A percentile compares a stretch with the other conserved stretches of the same genome.
Evolutionary conservation across 305 asterid genomes (phyloP).

Genomic region (Vinca major): DNA sequence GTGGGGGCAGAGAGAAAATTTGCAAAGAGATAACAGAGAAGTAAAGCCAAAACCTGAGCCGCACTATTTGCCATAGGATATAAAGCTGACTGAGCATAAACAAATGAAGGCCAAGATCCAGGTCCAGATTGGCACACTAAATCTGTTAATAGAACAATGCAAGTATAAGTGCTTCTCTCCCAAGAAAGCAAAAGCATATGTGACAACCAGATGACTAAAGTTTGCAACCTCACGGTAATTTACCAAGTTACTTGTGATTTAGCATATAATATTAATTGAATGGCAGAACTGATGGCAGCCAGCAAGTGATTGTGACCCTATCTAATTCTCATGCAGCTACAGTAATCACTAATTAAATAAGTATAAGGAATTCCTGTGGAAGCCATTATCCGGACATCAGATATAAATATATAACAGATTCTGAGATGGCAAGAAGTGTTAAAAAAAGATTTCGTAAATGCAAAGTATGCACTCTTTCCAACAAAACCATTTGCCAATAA

Average conservation of each 20-base stretch:
- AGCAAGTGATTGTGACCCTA: not conserved
- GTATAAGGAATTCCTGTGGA: not conserved
- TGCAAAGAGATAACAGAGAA: conserved; percentile 43
- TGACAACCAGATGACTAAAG: conserved; percentile 3
- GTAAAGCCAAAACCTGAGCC: conserved; percentile 65
- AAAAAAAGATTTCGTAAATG: not conserved
- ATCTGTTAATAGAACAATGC: conserved; percentile 47
- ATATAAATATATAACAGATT: not conserved
- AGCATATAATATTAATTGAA: not conserved
- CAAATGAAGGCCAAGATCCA: conserved; percentile 86
- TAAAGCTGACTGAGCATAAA: conserved; percentile 82
- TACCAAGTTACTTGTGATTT: not conserved
- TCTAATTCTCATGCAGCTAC: not conserved
- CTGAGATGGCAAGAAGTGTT: not conserved
- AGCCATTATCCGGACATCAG: not conserved
- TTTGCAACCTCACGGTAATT: not conserved
- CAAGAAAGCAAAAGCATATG: conserved; percentile 9
- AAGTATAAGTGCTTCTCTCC: conserved; percentile 14
- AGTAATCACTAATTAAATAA: not conserved
- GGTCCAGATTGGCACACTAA: conserved; percentile 99
- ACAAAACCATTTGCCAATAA: not conserved
- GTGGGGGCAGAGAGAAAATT: conserved; percentile 21
- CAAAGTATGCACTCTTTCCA: not conserved
- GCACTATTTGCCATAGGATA: conserved; percentile 98
- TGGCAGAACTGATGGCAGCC: not conserved